Base-by-base conservation (phyloP, 768 basidiomycete genomes). In the Lactarius quietus region DNA sequence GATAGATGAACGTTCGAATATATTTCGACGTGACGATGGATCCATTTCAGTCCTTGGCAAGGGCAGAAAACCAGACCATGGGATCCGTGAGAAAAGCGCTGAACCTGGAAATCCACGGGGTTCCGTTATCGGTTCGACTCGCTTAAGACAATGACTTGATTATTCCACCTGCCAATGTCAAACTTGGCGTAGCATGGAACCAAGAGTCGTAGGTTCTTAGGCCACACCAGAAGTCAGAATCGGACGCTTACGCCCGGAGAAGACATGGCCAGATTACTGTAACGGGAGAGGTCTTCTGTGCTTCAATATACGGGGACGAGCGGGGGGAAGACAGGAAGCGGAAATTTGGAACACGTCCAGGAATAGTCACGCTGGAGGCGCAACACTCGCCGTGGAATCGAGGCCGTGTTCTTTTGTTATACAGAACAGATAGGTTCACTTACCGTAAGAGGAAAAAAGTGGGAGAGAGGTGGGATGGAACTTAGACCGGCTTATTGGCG, bases 261-360 rank as follows among this genome's bases (percentile, higher is more conserved):
- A 18, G 15, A 26, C 9, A 29, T 7, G 45, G 26, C 6, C 58
- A 15, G 36, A 29, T n/a, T n/a, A n/a, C n/a, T n/a, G 29, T 23
- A 61, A 18, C 17, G 36, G 36, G 36, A 33, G 33, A 4, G 33
- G 8, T 98, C 95, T 76, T 97, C 95, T 74, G 88, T 89, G 67
- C 84, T 79, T 35, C 23, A 69, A 86, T 36, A 2, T 12, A 7
- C 6, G 8, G n/a, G n/a, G n/a, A 33, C 8, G 8, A 33, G 3
- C 3, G 4, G 33, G 33, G 33, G 33, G 33, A 33, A 33, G 33
- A 33, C 3, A 33, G 33, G 33, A 33, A 33, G n/a, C n/a, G n/a
- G n/a, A n/a, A n/a, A n/a, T n/a, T n/a, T n/a, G n/a, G n/a, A n/a
- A n/a, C n/a, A n/a, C n/a, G n/a, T n/a, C n/a, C n/a, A n/a, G n/a